Evolutionary conservation across 2,329 filamentous ascomycete genomes (phyloP), one percentile per base, ranked within the genome.

Genomic region (Sclerotinia borealis): DNA sequence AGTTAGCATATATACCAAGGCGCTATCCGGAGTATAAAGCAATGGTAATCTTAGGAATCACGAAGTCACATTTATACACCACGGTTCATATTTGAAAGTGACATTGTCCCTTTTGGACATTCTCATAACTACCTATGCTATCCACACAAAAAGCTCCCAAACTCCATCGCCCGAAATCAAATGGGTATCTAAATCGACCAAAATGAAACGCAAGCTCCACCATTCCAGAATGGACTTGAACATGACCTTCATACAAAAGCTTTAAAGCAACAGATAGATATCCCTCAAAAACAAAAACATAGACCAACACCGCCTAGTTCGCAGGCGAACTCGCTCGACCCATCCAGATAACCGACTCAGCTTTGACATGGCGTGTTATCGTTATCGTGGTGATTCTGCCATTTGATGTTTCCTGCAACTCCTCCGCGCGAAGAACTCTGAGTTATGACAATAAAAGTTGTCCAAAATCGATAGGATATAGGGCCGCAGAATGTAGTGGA

Each of bases 11-110:
- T 39, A 48, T 48, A 62, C 29, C 51, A 54, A 58, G 60, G 60
- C 47, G 60, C 52, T 58, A 55, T 58, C 43, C 19, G 50, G 50
- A 48, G 50, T 48, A 62, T 22, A 62, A 62, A 62, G 25, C 19
- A 59, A 50, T 45, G 29, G 54, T 25, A 45, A 58, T 58, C 29
- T 13, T 45, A 45, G 39, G 19, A 45, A 58, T 45, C 54, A 45
- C 15, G 41, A 31, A 47, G 29, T 45, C 39, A 45, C n/a, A 45
- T 34, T 34, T 58, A 36, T 58, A 9, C 5, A 45, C n/a, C 29
- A 45, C 36, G n/a, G 39, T 31, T 58, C 37, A 45, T 34, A 29
- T 36, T 31, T 58, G 27, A 58, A 58, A 58, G 22, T n/a, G 39
- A 39, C n/a, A 1, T 39, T 7, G 4, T 39, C 22, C 11, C 36